Conservation (phyloP, 148 eudicot species). For the Amaranthus cruentus region DNA sequence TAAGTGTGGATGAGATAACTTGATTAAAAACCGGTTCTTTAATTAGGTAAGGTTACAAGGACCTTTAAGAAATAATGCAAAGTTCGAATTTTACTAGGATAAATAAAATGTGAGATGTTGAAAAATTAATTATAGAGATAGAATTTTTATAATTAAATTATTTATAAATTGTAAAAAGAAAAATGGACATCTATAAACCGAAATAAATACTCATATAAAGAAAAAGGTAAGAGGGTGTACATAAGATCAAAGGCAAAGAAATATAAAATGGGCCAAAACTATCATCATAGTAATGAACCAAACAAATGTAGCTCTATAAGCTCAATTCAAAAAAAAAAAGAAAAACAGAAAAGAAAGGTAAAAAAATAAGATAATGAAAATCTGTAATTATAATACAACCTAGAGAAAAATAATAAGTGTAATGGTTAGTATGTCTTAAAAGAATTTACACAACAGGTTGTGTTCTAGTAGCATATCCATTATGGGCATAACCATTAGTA, state of each 20-base stretch:
- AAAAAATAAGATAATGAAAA: not conserved
- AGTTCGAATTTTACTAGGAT: no score
- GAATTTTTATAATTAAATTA: no score
- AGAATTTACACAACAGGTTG: constrained; percentile 25
- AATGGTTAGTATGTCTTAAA: not conserved
- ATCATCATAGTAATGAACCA: not conserved
- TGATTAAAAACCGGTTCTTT: no score
- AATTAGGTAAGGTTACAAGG: no score
- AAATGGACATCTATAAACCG: no score
- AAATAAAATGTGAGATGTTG: no score
- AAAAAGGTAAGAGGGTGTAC: not conserved
- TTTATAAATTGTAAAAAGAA: no score
- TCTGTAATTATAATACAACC: constrained; percentile 12
- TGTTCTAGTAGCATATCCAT: constrained; percentile 25
- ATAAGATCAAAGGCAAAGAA: not conserved
- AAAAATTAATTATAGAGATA: no score
- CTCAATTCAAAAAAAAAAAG: not conserved
- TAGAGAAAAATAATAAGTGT: not conserved
- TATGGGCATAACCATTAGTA: constrained; percentile 19
- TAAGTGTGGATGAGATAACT: no score
- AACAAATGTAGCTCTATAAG: constrained; percentile 8
- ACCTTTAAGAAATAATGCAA: no score
- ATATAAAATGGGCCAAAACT: not conserved
- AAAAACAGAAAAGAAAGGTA: not conserved
- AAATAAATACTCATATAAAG: no score